Conservation (phyloP, 495 filamentous ascomycete genomes). For the Choiromyces venosus region DNA sequence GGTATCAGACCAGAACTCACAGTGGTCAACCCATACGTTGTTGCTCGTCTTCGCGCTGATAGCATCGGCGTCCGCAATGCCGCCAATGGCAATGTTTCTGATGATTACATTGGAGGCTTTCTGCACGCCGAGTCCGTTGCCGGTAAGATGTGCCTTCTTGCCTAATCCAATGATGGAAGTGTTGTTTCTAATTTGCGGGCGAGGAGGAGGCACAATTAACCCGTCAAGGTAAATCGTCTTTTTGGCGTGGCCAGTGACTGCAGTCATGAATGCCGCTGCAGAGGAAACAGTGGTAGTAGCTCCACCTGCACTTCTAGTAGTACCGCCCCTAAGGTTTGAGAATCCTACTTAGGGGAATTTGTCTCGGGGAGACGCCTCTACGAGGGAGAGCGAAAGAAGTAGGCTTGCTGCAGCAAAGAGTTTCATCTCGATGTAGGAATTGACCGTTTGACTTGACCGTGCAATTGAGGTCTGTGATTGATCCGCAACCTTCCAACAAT, state of each 20-base stretch:
- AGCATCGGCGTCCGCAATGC: slow-evolving; percentile 22
- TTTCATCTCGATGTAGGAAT: too few species aligned
- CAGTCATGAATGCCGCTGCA: slow-evolving; percentile 33
- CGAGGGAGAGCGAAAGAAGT: too few species aligned
- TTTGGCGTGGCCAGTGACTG: slow-evolving; percentile 39
- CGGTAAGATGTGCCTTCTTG: slow-evolving; percentile 18
- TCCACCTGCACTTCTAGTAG: slow-evolving; percentile 44
- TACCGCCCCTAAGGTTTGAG: slow-evolving; percentile 42
- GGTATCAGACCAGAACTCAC: slow-evolving; percentile 27
- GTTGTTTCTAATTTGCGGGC: slow-evolving; percentile 41
- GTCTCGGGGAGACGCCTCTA: too few species aligned
- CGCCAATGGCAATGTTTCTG: slow-evolving; percentile 24
- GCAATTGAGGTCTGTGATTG: too few species aligned
- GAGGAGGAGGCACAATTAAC: slow-evolving; percentile 27
- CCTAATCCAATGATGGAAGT: slow-evolving; percentile 43
- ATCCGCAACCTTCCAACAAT: too few species aligned
- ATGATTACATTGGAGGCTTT: slow-evolving; percentile 30
- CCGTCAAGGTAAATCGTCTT: slow-evolving; percentile 41
- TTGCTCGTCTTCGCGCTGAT: slow-evolving; percentile 20
- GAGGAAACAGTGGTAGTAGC: slow-evolving; percentile 35
- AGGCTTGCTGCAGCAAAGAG: too few species aligned
- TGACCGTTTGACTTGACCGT: too few species aligned
- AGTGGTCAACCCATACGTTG: slow-evolving; percentile 36
- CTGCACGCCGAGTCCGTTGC: slow-evolving; percentile 21
- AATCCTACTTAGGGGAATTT: slow-evolving; percentile 29